A percentile compares a stretch with the other conserved stretches of the same genome.
These are phyloP conservation scores for Fusarium papillatum DNA, from an alignment of 2,329 filamentous ascomycete genomes.

Conservation along the genomic window DNA sequence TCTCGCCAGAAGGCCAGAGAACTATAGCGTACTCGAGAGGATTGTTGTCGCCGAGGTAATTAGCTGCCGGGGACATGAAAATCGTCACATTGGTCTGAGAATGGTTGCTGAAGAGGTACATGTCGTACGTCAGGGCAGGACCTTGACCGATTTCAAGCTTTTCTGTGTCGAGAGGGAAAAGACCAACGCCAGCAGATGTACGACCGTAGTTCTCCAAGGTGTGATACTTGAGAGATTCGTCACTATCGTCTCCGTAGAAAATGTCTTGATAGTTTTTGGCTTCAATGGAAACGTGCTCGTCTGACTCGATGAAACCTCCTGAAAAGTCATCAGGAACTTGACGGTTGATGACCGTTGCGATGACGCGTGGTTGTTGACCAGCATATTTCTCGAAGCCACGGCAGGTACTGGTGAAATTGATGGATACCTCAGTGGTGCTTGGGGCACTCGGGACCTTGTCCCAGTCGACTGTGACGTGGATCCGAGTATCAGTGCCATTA, in stretches of 20 bases:
- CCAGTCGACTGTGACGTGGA: constrained; percentile 51
- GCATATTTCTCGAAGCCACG: constrained; percentile 56
- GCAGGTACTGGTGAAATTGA: constrained; percentile 66
- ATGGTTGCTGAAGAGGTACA: constrained; percentile 71
- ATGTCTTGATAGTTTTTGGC: constrained; percentile 64
- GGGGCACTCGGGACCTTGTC: constrained; percentile 53
- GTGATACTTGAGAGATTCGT: constrained; percentile 58
- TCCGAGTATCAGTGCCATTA: constrained; percentile 46
- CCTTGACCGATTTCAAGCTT: constrained; percentile 62
- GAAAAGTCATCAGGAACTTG: constrained; percentile 64
- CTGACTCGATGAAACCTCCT: constrained; percentile 73
- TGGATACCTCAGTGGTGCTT: constrained; percentile 60
- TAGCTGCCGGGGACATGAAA: constrained; percentile 65
- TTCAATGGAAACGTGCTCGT: constrained; percentile 68
- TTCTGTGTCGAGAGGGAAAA: constrained; percentile 65
- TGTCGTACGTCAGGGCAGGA: constrained; percentile 70
- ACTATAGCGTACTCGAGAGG: constrained; percentile 66
- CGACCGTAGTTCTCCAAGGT: constrained; percentile 69
- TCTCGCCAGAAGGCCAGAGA: constrained; percentile 55
- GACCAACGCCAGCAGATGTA: constrained; percentile 69
- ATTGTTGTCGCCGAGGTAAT: constrained; percentile 63
- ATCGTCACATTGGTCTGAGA: constrained; percentile 59
- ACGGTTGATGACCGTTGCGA: constrained; percentile 67
- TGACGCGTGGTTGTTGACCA: constrained; percentile 58
- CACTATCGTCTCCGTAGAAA: constrained; percentile 40